Base-by-base conservation (phyloP, 176 grass and related monocot species). In the Microstegium vimineum region DNA sequence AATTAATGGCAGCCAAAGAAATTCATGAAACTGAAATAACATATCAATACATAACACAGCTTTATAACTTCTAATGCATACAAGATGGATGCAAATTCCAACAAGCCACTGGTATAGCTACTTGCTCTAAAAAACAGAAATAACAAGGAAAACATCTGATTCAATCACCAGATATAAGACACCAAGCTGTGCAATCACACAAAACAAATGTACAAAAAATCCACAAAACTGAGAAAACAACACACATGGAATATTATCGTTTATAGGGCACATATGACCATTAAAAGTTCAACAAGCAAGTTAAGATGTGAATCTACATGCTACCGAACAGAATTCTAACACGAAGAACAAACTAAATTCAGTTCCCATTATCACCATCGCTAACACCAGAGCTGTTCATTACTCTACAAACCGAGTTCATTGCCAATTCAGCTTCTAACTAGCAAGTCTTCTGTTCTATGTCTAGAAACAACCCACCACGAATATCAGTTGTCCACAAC, bases 381-480 rank as follows among this genome's bases (percentile, higher is more conserved):
- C 56, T 76, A 46, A 43, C 36, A 73, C 57, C 57, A 63, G 35
- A 85, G 34, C 41, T 47, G 62, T 35, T 72, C 51, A 38, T 90
- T 86, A 77, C 46, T 71, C 82, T 81, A 86, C 64, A 59, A 47
- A 71, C 30, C 35, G 26, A 71, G 83, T 82, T 82, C 45, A 73
- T 67, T 62, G 37, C 25, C 45, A 78, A 86, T 82, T 66, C 59
- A 82, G 66, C 57, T 90, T 86, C 88, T 86, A 86, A 64, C n/a
- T 59, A 73, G 66, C 20, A 43, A 90, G 82, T 46, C 31, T 86
- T 82, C 67, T 78, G 38, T 82, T 78, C 60, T 86, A 86, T 38
- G 59, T 60, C 57, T 61, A 84, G 62, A 62, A 75, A 57, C 18
- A 68, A 73, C 45, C 68, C n/a, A 38, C 64, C 59, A 82, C 5